Conservation (phyloP, 768 basidiomycete species). For the Phylloporus arenicola region DNA sequence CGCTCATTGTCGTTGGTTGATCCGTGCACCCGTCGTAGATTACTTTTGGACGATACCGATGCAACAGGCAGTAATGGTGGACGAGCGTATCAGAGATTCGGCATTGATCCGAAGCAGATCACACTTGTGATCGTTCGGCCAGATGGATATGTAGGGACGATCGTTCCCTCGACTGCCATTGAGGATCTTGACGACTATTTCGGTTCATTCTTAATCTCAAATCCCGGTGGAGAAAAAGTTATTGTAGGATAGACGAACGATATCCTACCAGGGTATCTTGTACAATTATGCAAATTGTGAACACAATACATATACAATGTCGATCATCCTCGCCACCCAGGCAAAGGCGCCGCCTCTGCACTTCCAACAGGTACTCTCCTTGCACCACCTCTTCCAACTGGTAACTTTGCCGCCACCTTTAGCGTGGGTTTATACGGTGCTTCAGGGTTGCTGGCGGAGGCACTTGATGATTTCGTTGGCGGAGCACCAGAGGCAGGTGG, state of each 20-base stretch:
- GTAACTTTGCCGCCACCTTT: conserved; percentile 28
- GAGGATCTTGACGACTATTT: conserved; percentile 47
- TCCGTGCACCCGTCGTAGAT: conserved; percentile 16
- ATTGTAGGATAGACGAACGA: neutral
- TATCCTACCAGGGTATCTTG: conserved; percentile 14
- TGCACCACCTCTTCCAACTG: conserved; percentile 43
- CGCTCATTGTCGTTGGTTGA: neutral
- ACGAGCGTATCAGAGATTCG: conserved; percentile 31
- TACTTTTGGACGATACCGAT: conserved; percentile 35
- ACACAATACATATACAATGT: conserved; percentile 5
- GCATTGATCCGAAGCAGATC: conserved; percentile 25
- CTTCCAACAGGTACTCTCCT: conserved; percentile 65
- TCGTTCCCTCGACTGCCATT: conserved; percentile 25
- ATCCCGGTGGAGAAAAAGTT: neutral
- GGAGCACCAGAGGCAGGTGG: conserved; percentile 16
- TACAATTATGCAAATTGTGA: conserved; percentile 18
- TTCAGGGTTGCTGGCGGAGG: conserved; percentile 12
- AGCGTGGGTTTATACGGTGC: conserved; percentile 3
- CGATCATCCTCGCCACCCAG: conserved; percentile 44
- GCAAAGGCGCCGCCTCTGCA: conserved; percentile 51
- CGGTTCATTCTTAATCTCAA: conserved; percentile 34
- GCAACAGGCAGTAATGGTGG: conserved; percentile 28
- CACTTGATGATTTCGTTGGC: conserved; percentile 15
- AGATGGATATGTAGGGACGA: conserved; percentile 37
- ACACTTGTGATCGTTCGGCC: conserved; percentile 37